Evolutionary conservation across 495 filamentous ascomycete species (phyloP), one percentile per base, ranked within the genome.

Genomic region (Tuber brumale): DNA sequence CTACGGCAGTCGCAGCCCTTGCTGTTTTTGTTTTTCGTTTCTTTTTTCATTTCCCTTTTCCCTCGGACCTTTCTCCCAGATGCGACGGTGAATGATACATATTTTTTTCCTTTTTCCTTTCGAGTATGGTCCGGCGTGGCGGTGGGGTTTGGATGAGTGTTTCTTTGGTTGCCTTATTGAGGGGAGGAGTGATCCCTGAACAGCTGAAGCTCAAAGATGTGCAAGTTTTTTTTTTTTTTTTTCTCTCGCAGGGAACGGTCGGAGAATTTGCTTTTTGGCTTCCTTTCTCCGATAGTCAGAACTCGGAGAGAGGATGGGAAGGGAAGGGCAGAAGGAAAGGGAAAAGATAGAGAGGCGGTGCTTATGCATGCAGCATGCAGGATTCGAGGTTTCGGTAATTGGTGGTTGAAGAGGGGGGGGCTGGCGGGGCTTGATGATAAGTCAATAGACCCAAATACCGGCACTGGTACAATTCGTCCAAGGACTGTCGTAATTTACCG

Each of bases 201-300:
- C 76, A 80, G 78, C 78, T 80, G 78, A 80, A 79, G 73, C 78
- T 71, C 74, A 73, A 69, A 78, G 57, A 66, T 66, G 57, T 66
- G 57, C 14, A 66, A 16, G n/a, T 27, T 66, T 31, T 66, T 16
- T 21, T 6, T 21, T 69, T 75, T 21, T 72, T 75, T 21, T 75
- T 79, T 46, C 37, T 35, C 43, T 61, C 51, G 73, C 72, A 74
- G 78, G 78, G 78, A 72, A 79, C 39, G 16, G 39, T 78, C 78
- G 78, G 78, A 73, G 78, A 80, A 80, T 79, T 75, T 66, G 57
- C 57, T 66, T 66, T 66, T 66, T 66, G 57, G 57, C n/a, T 31
- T 10, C 9, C 27, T 66, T 14, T 66, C 57, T 3, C 10, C 27
- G n/a, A 66, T 66, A 31, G 48, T 31, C 57, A 31, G 57, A 18